A percentile compares a stretch with the other conserved stretches of the same genome.
Evolutionary conservation across 352 stramenopile genomes (phyloP).

Genomic region (Phytophthora boehmeriae): DNA sequence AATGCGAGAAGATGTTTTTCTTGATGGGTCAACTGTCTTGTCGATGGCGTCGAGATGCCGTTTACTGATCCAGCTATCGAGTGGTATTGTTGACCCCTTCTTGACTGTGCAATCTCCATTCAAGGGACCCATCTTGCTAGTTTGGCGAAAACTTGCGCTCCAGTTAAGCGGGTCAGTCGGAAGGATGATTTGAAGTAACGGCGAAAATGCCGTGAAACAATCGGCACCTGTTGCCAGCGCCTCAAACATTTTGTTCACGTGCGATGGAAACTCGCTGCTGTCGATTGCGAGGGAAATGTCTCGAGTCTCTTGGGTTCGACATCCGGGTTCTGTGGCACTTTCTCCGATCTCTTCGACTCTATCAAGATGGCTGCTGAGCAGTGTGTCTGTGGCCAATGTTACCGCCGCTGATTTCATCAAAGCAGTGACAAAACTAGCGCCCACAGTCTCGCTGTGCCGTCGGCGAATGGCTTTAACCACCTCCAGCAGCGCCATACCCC

Average conservation of each 20-base stretch:
- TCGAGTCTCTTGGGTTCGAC: not conserved
- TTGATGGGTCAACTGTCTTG: not conserved
- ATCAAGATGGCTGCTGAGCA: not conserved
- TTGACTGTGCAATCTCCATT: not conserved
- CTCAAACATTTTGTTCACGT: slow-evolving; percentile 32
- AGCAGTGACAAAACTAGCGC: not conserved
- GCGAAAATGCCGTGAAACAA: slow-evolving; percentile 48
- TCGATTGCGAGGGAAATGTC: slow-evolving; percentile 9
- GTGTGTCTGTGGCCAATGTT: not conserved
- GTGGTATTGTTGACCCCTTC: not conserved
- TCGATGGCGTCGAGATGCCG: slow-evolving; percentile 8
- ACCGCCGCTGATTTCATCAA: not conserved
- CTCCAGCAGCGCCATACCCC: slow-evolving; percentile 21
- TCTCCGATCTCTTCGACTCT: slow-evolving; percentile 11
- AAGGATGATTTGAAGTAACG: slow-evolving; percentile 46
- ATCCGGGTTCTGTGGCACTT: not conserved
- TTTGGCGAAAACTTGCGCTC: slow-evolving; percentile 26
- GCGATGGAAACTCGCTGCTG: slow-evolving; percentile 10
- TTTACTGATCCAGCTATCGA: slow-evolving; percentile 21
- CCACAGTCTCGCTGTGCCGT: not conserved
- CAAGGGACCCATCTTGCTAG: not conserved
- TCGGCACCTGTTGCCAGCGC: slow-evolving; percentile 30
- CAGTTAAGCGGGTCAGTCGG: slow-evolving; percentile 39
- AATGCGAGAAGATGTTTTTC: not conserved
- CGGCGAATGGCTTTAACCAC: slow-evolving; percentile 20